These are phyloP conservation scores for Colletotrichum musicola DNA, from an alignment of 2,329 filamentous ascomycete species.

Conservation along the genomic window DNA sequence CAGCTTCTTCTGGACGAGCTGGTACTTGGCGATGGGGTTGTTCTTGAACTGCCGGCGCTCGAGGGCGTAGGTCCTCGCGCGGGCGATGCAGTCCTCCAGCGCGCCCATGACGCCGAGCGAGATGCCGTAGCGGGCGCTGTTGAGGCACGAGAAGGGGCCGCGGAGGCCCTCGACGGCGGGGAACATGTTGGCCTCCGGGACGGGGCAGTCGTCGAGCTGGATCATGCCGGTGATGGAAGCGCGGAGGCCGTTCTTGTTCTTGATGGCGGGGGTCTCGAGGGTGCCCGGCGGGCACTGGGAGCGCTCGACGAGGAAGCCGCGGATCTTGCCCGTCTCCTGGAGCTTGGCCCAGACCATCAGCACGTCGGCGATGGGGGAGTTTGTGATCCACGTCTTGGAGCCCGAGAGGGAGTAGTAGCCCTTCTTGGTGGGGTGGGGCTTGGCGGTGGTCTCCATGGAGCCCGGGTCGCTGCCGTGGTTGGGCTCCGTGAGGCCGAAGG, in stretches of 20 bases:
- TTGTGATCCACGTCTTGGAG: constrained; percentile 95
- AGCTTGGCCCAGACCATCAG: constrained; percentile 94
- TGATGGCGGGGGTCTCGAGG: constrained; percentile 90
- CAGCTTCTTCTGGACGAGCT: constrained; percentile 97
- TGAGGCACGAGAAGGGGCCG: constrained; percentile 94
- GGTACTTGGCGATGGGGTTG: constrained; percentile 95
- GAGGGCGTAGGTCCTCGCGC: constrained; percentile 87
- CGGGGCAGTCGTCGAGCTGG: constrained; percentile 90
- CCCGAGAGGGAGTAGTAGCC: constrained; percentile 85
- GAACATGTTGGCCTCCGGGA: constrained; percentile 93
- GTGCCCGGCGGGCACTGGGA: constrained; percentile 87
- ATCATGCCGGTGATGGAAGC: constrained; percentile 99
- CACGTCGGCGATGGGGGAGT: constrained; percentile 89
- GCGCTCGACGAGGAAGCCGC: constrained; percentile 91
- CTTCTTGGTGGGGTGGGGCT: constrained; percentile 84
- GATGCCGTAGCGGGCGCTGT: constrained; percentile 93
- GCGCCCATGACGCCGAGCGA: constrained; percentile 94
- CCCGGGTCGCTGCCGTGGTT: constrained; percentile 94
- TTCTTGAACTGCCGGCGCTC: constrained; percentile 96
- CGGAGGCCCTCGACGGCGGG: constrained; percentile 86
- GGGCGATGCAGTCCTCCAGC: constrained; percentile 88
- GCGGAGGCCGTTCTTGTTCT: constrained; percentile 94
- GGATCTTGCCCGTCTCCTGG: constrained; percentile 91
- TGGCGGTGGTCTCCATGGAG: constrained; percentile 90
- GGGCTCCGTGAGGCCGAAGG: constrained; percentile 91